Conservation (phyloP, 2,329 filamentous ascomycete genomes). For the Talaromyces piceae region DNA sequence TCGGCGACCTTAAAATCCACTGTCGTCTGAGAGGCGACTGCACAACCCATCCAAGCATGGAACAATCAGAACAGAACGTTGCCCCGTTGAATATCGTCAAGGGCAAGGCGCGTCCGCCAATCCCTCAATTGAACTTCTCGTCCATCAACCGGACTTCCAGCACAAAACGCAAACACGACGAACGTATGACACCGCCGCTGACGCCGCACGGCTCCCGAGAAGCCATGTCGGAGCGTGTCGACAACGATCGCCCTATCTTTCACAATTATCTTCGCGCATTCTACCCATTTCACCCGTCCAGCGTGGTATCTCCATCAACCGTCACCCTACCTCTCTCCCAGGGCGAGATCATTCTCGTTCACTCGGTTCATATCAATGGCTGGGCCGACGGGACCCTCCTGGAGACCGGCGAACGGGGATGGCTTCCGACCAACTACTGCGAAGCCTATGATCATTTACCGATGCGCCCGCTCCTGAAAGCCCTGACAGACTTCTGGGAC, state of each 20-base stretch:
- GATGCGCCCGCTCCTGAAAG: conserved; percentile 76
- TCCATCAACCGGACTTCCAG: conserved; percentile 5
- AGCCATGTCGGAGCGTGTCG: conserved; percentile 40
- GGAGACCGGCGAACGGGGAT: conserved; percentile 77
- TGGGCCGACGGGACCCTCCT: conserved; percentile 96
- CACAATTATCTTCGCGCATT: conserved; percentile 93
- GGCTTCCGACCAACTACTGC: conserved; percentile 98
- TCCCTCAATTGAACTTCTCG: conserved; percentile 13
- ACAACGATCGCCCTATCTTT: conserved; percentile 58
- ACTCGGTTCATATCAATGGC: conserved; percentile 95
- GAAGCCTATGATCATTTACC: conserved; percentile 86
- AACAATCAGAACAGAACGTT: conserved; percentile 28
- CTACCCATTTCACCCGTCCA: conserved; percentile 79
- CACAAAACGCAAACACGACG: conserved; percentile 16
- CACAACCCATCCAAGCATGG: conserved; percentile 19
- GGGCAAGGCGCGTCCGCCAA: conserved; percentile 17
- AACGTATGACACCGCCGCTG: conserved; percentile 67
- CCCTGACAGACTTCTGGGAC: conserved; percentile 88
- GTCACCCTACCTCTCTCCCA: conserved; percentile 83
- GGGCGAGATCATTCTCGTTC: conserved; percentile 86
- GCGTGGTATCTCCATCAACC: conserved; percentile 70
- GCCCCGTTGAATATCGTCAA: conserved; percentile 33
- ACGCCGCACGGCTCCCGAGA: conserved; percentile 62
- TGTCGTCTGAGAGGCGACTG: neutral
- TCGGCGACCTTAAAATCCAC: conserved; percentile 22